Evolutionary conservation across 176 grass and related monocot genomes (phyloP), one percentile per base, ranked within the genome.

Genomic region (Canna indica): DNA sequence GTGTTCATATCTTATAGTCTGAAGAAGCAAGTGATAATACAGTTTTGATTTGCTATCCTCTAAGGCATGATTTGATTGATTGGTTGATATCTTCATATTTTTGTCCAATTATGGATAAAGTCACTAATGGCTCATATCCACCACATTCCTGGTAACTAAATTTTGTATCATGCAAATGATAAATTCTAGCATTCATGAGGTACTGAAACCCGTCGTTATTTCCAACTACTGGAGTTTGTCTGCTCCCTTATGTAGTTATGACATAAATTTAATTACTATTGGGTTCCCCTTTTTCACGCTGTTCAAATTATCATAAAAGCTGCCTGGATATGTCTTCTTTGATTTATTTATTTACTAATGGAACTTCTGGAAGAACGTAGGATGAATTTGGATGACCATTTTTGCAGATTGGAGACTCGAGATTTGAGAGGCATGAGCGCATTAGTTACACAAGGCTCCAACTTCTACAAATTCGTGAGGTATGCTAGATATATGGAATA

Each of bases 401-500:
- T 50, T 22, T 74, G 65, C 81, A 97, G 89, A 77, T 81, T 75
- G 94, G 86, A 54, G 89, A 99, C 52, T 81, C 80, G 39, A 81
- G 88, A 59, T 90, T 82, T 50, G 86, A 94, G 72, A 52, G 77
- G 11, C 90, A 70, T 1, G 89, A 88, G 33, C 80, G 75, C 48
- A 44, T 99, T 73, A 71, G 65, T 73, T 99, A 99, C 64, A 82
- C 95, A 80, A 99, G 86, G 56, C 86, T 93, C 32, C 77, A 84
- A 77, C 90, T 99, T 85, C 79, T 99, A 7, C 80, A 99, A 24
- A 67, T 99, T 29, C 86, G 67, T 27, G 84, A 94, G 95, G 95
- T 99, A 86, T 64, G 22, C 52, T 30, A n/a, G n/a, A n/a, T n/a
- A 60, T 6, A 20, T 24, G 20, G 29, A 22, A 25, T n/a, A 66